These are phyloP conservation scores for Cryptococcus sp. DNA, from an alignment of 1,284 basidiomycete species.

Conservation along the genomic window DNA sequence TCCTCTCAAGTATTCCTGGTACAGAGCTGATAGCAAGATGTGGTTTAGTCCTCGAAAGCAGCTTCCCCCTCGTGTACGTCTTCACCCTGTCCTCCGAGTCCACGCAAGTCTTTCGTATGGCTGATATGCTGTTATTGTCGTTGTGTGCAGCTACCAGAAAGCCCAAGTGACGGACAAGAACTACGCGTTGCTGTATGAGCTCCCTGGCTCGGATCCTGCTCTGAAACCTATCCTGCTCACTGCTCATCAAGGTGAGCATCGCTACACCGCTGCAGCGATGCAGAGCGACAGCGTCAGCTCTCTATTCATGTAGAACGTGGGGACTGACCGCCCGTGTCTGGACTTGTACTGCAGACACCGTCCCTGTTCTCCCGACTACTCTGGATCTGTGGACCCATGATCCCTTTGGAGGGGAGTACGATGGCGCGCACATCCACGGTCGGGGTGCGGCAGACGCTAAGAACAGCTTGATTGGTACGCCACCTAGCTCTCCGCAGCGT, in stretches of 20 bases:
- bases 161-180: constrained; percentile 58
- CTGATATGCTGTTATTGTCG: neutral
- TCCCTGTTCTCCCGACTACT: constrained; percentile 62
- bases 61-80: constrained; percentile 48
- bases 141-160: constrained; percentile 54
- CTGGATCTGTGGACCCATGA: constrained; percentile 62
- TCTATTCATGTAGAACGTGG: neutral
- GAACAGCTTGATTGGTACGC: constrained; percentile 57
- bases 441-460: constrained; percentile 66
- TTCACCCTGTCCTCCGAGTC: neutral
- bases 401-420: constrained; percentile 65
- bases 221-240: constrained; percentile 68
- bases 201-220: constrained; percentile 60
- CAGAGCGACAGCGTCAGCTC: constrained; percentile 4
- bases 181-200: constrained; percentile 66
- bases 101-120: too few species aligned
- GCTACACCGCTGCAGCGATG: neutral
- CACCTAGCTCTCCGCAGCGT: too few species aligned
- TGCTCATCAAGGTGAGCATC: constrained; percentile 62
- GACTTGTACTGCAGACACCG: constrained; percentile 61
- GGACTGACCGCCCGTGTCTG: neutral
- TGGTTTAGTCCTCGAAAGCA: constrained; percentile 40
- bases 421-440: constrained; percentile 63
- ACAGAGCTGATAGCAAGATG: neutral
- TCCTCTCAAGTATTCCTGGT: neutral